phyloP scores from a whole-genome alignment of 345 rosid genomes.

The Leavenworthia alabamica region DNA sequence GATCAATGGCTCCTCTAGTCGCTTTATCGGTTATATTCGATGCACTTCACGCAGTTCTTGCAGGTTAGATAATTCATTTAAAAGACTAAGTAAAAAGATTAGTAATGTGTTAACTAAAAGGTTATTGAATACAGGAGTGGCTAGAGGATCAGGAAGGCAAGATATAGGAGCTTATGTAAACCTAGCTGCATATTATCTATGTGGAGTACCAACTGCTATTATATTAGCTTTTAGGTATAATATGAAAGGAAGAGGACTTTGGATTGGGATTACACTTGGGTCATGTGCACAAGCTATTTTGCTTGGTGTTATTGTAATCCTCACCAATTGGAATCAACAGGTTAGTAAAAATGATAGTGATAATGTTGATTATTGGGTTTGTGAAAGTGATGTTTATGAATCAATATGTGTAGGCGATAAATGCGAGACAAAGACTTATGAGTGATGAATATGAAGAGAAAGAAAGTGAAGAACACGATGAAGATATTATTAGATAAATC shows the following conservation, averaged over 20 bases:
- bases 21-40: constrained; percentile 31
- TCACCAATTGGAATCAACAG: constrained; percentile 35
- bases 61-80: constrained; percentile 13
- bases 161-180: constrained; percentile 31
- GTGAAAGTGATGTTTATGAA: too few species aligned
- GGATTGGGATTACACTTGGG: constrained; percentile 34
- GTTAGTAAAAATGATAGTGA: too few species aligned
- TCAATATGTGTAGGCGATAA: too few species aligned
- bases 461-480: constrained; percentile 26
- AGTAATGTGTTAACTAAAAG: background rate
- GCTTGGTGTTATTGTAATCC: constrained; percentile 24
- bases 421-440: too few species aligned
- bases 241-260: constrained; percentile 28
- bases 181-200: constrained; percentile 31
- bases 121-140: constrained; percentile 16
- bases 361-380: too few species aligned
- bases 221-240: constrained; percentile 22
- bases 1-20: constrained; percentile 26
- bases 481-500: constrained; percentile 5
- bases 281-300: constrained; percentile 21
- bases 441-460: too few species aligned
- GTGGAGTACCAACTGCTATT: constrained; percentile 28
- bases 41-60: constrained; percentile 29
- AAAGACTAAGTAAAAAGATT: background rate
- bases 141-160: constrained; percentile 37